A percentile compares a stretch with the other conserved stretches of the same genome.
phyloP scores from a whole-genome alignment of 2,329 filamentous ascomycete genomes.

The Xylariaceae sp. region DNA sequence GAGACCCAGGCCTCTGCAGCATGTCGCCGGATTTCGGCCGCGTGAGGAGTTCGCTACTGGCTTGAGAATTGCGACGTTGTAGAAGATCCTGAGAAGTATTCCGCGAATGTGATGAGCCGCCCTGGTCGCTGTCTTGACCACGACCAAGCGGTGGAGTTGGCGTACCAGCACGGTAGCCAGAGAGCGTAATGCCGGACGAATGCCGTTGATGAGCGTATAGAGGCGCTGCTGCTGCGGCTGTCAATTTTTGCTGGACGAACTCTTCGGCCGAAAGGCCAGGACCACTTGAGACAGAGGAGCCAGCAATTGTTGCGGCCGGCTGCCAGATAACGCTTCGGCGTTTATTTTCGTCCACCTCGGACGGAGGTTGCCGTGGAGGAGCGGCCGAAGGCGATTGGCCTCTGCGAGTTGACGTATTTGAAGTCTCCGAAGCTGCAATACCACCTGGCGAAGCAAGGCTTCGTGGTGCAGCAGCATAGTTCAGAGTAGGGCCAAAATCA shows the following conservation, averaged over 20 bases:
- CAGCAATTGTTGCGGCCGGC: constrained; percentile 52
- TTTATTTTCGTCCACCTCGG: constrained; percentile 43
- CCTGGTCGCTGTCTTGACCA: constrained; percentile 38
- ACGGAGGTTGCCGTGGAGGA: constrained; percentile 15
- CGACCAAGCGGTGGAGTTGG: constrained; percentile 41
- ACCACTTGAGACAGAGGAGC: constrained; percentile 43
- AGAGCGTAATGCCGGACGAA: constrained; percentile 47
- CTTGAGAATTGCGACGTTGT: constrained; percentile 30
- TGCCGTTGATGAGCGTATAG: constrained; percentile 56
- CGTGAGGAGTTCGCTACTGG: constrained; percentile 36
- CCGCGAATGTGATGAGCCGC: constrained; percentile 38
- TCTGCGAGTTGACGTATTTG: constrained; percentile 32
- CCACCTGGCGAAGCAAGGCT: constrained; percentile 17
- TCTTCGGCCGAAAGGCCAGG: constrained; percentile 64
- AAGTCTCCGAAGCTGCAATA: constrained; percentile 22
- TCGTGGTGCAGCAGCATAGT: constrained; percentile 42
- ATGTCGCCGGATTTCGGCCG: constrained; percentile 45
- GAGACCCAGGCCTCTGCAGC: constrained; percentile 46
- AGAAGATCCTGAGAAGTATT: constrained; percentile 40
- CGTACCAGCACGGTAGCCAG: constrained; percentile 35
- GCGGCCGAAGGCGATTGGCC: constrained; percentile 22
- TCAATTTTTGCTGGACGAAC: constrained; percentile 73
- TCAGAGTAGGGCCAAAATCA: constrained; percentile 81
- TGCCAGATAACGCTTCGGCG: constrained; percentile 73
- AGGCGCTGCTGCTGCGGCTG: constrained; percentile 49